phyloP scores from a whole-genome alignment of 2,329 filamentous ascomycete species.

The Lachnellula hyalina region DNA sequence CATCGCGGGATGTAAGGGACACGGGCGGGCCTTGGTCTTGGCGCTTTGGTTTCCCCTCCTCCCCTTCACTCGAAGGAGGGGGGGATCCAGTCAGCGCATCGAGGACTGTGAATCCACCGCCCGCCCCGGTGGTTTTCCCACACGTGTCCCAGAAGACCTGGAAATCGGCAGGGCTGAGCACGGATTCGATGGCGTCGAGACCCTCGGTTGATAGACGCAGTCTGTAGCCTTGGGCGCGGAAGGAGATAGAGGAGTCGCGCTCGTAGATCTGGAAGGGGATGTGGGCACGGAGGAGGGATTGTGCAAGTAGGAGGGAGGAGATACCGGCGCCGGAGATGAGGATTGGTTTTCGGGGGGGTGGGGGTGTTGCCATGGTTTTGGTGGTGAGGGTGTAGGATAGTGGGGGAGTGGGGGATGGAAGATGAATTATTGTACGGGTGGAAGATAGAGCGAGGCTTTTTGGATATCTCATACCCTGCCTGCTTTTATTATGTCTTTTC shows the following conservation, averaged over 20 bases:
- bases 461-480: neutral
- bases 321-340: conserved; percentile 38
- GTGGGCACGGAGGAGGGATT: conserved; percentile 30
- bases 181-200: conserved; percentile 55
- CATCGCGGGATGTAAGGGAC: conserved; percentile 44
- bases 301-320: conserved; percentile 35
- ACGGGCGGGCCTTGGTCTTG: conserved; percentile 14
- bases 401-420: neutral
- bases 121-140: conserved; percentile 49
- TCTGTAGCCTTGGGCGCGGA: conserved; percentile 58
- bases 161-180: conserved; percentile 44
- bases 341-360: conserved; percentile 32
- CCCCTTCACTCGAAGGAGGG: conserved; percentile 20
- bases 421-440: neutral
- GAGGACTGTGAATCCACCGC: conserved; percentile 44
- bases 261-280: conserved; percentile 39
- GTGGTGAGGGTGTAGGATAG: neutral
- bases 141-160: conserved; percentile 53
- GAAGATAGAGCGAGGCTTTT: neutral
- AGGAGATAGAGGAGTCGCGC: conserved; percentile 43
- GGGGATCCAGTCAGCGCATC: conserved; percentile 49
- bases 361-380: conserved; percentile 10
- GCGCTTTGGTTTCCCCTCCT: conserved; percentile 16
- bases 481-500: neutral
- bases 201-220: conserved; percentile 52